A percentile compares a stretch with the other conserved stretches of the same genome.
These are phyloP conservation scores for Endocalyx cinctus DNA, from an alignment of 2,329 filamentous ascomycete genomes.

Conservation along the genomic window DNA sequence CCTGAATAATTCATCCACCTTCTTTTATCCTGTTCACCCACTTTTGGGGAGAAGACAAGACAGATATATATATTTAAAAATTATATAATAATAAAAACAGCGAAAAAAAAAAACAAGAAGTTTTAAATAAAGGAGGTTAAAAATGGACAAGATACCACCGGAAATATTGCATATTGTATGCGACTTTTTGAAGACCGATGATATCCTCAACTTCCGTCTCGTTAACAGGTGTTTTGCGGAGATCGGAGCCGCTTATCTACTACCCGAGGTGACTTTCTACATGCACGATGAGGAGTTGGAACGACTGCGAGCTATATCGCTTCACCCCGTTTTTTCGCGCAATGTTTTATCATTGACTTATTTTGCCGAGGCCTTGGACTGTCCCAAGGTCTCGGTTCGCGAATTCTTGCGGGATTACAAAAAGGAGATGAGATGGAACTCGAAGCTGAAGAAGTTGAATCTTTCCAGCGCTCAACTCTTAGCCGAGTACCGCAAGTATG, in stretches of 20 bases:
- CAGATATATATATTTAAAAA: too few relatives aligned
- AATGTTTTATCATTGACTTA: constrained; percentile 22
- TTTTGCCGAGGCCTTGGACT: constrained; percentile 13
- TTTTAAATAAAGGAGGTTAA: too few relatives aligned
- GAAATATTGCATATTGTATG: constrained; percentile 23
- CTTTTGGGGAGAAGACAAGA: too few relatives aligned
- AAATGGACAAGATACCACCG: constrained; percentile 17
- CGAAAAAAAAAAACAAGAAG: too few relatives aligned
- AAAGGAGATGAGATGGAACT: constrained; percentile 8
- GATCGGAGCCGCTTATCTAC: constrained; percentile 31
- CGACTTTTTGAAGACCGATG: constrained; percentile 17
- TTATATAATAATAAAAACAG: too few relatives aligned
- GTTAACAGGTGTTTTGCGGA: constrained; percentile 18
- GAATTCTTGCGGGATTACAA: constrained; percentile 12
- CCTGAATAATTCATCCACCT: too few relatives aligned
- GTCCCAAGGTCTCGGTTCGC: constrained; percentile 9
- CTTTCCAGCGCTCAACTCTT: constrained; percentile 6
- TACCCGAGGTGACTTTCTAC: constrained; percentile 29
- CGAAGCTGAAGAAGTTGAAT: constrained; percentile 6
- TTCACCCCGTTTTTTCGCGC: constrained; percentile 17
- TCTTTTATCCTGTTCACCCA: too few relatives aligned
- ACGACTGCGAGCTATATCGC: constrained; percentile 18
- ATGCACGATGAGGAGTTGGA: constrained; percentile 20
- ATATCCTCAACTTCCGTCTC: constrained; percentile 21
- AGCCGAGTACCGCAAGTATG: constrained; percentile 16